Evolutionary conservation across 2,329 filamentous ascomycete species (phyloP).

Genomic region (Myriosclerotinia curreyana): DNA sequence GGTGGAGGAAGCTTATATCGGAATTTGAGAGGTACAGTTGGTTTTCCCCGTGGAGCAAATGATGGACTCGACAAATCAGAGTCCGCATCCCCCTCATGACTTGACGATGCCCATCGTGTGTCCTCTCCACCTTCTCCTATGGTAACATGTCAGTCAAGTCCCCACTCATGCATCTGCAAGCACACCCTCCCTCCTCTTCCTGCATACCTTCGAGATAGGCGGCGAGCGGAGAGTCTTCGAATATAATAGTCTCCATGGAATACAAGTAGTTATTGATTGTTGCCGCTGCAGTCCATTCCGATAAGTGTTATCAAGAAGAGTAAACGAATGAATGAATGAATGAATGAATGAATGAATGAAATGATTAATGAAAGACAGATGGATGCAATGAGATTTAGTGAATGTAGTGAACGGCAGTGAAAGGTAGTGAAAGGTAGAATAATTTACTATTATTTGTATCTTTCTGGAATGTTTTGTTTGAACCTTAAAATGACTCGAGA

Average conservation of each 20-base stretch:
- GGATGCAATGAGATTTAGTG: background rate
- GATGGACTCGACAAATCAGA: conserved; percentile 37
- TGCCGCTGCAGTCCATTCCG: conserved; percentile 31
- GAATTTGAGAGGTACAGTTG: conserved; percentile 53
- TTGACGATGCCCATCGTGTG: conserved; percentile 36
- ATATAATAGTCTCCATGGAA: conserved; percentile 81
- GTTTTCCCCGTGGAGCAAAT: conserved; percentile 57
- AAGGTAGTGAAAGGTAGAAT: background rate
- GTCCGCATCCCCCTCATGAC: conserved; percentile 26
- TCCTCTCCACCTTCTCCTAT: conserved; percentile 47
- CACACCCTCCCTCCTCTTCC: background rate
- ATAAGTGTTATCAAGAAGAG: conserved; percentile 3
- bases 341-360: background rate
- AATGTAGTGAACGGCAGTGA: background rate
- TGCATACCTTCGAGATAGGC: conserved; percentile 80
- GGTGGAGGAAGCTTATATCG: conserved; percentile 48
- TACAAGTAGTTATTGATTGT: conserved; percentile 27
- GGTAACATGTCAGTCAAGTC: conserved; percentile 24
- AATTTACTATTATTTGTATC: background rate
- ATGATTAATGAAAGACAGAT: background rate
- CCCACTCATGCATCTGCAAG: conserved; percentile 9
- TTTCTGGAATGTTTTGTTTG: background rate
- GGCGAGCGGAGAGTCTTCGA: conserved; percentile 82
- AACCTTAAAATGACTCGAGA: background rate
- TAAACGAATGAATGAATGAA: background rate